phyloP scores from a whole-genome alignment of 1,284 basidiomycete species.

The Inonotus obliquus region DNA sequence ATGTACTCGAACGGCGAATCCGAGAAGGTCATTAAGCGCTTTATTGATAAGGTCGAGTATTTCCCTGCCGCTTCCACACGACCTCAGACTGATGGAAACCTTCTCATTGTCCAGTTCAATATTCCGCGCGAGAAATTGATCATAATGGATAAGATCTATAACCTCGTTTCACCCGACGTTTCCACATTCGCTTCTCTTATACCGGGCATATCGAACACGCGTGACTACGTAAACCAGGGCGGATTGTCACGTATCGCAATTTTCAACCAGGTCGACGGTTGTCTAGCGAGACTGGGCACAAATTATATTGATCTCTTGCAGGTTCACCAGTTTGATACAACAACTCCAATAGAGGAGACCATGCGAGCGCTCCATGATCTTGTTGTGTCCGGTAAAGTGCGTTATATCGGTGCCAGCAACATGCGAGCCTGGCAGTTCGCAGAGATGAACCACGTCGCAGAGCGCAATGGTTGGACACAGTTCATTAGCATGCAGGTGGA shows the following conservation, averaged over 20 bases:
- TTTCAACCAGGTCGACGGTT: conserved; percentile 33
- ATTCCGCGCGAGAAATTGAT: conserved; percentile 40
- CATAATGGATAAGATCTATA: conserved; percentile 29
- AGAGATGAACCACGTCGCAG: conserved; percentile 26
- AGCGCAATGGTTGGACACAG: conserved; percentile 30
- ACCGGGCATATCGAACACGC: conserved; percentile 19
- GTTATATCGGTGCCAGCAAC: conserved; percentile 39
- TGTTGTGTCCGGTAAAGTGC: conserved; percentile 35
- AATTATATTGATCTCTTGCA: conserved; percentile 36
- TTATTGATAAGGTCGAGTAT: too few species aligned
- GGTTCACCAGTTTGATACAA: conserved; percentile 34
- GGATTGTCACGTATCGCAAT: conserved; percentile 34
- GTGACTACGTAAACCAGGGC: conserved; percentile 34
- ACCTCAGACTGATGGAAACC: not conserved
- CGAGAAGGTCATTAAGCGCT: conserved; percentile 30
- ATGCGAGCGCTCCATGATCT: conserved; percentile 41
- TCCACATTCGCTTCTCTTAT: conserved; percentile 1
- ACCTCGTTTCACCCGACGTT: conserved; percentile 18
- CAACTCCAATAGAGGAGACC: conserved; percentile 35
- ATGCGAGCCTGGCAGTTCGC: conserved; percentile 32
- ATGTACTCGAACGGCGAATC: conserved; percentile 40
- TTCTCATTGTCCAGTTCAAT: conserved; percentile 26
- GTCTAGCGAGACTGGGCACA: conserved; percentile 29
- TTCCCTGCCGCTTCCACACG: too few species aligned
- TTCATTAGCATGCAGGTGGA: conserved; percentile 36